Base-by-base conservation (phyloP, 176 grass and related monocot genomes). In the Dendrocalamus sinicus region DNA sequence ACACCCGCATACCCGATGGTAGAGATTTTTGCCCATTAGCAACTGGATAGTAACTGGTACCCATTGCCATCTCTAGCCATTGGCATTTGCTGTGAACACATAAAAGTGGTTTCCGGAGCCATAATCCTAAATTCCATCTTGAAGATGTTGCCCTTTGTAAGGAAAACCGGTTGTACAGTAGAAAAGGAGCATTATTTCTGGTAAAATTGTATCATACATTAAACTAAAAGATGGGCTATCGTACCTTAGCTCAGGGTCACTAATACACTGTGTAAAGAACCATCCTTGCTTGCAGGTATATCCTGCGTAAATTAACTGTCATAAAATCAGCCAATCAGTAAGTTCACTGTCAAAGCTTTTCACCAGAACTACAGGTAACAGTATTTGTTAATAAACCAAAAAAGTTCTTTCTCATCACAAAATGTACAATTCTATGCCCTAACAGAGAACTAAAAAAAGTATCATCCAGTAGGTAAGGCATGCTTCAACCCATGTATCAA, bases 221-320 rank as follows among this genome's bases (percentile, higher is more conserved):
- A 62, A 87, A 86, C 75, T 72, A 86, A 20, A 63, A 53, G 22
- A 47, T 44, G 10, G 46, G 20, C 85, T 88, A 62, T 8, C 8
- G 17, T 77, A 98, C 95, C 93, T 95, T 86, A 98, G 76, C 75
- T 85, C 83, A 83, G 95, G 93, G 66, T 95, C 93, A 74, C 93
- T 92, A n/a, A 89, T 90, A 64, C 95, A 98, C 62, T 94, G 95
- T 41, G 95, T 98, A 88, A 95, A 98, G 81, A 98, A 98, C 95
- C 93, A 98, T 73, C 95, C 93, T 92, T 98, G 95, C 88, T 92
- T 91, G 91, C 93, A 95, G 85, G 89, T 95, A 87, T 98, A 98
- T 48, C 95, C 95, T 87, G 95, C 86, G 43, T 98, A 98, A 95
- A 98, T 98, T 81, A 98, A 87, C 95, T 98, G 93, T 85, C 87